A percentile compares a stretch with the other conserved stretches of the same genome.
phyloP scores from a whole-genome alignment of 2,329 filamentous ascomycete species.

The Fusarium sp. region DNA sequence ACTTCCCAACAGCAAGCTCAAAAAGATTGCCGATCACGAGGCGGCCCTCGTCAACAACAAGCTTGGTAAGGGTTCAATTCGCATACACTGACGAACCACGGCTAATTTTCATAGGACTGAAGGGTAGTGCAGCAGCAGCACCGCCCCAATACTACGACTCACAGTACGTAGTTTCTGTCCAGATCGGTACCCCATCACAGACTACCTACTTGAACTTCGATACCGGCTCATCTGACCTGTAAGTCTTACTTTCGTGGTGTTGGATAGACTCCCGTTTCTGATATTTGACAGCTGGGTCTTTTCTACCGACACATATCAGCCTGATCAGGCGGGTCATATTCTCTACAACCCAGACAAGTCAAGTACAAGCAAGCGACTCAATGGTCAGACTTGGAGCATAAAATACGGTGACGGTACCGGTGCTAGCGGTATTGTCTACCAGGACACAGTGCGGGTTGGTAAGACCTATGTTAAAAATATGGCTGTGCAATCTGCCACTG shows the following conservation, averaged over 20 bases:
- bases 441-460: constrained; percentile 72
- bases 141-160: constrained; percentile 59
- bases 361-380: constrained; percentile 57
- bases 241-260: constrained; percentile 16
- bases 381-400: constrained; percentile 66
- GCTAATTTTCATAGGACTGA: constrained; percentile 16
- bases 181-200: constrained; percentile 68
- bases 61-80: constrained; percentile 27
- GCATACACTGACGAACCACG: neutral
- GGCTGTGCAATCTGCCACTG: constrained; percentile 73
- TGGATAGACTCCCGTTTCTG: neutral
- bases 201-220: constrained; percentile 76
- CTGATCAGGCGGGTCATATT: constrained; percentile 63
- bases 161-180: constrained; percentile 72
- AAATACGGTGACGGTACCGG: constrained; percentile 74
- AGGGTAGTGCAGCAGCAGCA: constrained; percentile 45
- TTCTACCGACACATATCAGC: constrained; percentile 65
- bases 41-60: constrained; percentile 42
- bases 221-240: constrained; percentile 68
- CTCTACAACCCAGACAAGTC: constrained; percentile 66
- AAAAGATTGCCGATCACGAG: constrained; percentile 40
- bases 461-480: constrained; percentile 69
- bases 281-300: constrained; percentile 72
- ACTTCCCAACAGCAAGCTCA: constrained; percentile 47
- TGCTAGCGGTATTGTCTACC: constrained; percentile 74